phyloP scores from a whole-genome alignment of 176 grass and related monocot genomes.

The Musa beccarii region DNA sequence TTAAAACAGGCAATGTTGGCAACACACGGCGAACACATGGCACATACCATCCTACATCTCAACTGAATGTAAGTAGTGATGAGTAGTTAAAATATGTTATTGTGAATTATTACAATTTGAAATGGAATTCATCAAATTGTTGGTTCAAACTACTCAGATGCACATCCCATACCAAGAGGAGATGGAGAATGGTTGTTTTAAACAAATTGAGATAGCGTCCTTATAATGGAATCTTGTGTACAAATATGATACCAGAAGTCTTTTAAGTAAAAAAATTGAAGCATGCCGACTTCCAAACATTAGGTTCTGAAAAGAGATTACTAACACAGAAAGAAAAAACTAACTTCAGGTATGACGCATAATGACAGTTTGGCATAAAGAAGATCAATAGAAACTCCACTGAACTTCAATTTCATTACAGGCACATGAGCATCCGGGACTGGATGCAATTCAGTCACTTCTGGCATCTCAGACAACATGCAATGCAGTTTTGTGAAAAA shows the following conservation, averaged over 20 bases:
- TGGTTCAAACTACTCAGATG: too few species aligned
- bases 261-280: not conserved
- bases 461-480: conserved; percentile 81
- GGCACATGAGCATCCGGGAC: conserved; percentile 97
- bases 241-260: not conserved
- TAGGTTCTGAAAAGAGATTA: not conserved
- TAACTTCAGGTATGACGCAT: conserved; percentile 78
- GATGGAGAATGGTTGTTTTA: not conserved
- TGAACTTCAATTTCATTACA: conserved; percentile 67
- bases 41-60: too few species aligned
- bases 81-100: too few species aligned
- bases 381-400: conserved; percentile 81
- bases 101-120: too few species aligned
- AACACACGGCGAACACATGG: too few species aligned
- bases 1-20: too few species aligned
- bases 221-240: not conserved
- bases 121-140: too few species aligned
- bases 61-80: too few species aligned
- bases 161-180: too few species aligned
- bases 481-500: conserved; percentile 65
- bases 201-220: not conserved
- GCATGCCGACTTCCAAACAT: not conserved
- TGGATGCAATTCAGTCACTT: conserved; percentile 74
- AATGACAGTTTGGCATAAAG: conserved; percentile 70
- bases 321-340: conserved; percentile 18